Percentiles rank a stretch among this genome's conserved stretches.
Conservation (phyloP, 331 rosid species). For the Cydonia oblonga region DNA sequence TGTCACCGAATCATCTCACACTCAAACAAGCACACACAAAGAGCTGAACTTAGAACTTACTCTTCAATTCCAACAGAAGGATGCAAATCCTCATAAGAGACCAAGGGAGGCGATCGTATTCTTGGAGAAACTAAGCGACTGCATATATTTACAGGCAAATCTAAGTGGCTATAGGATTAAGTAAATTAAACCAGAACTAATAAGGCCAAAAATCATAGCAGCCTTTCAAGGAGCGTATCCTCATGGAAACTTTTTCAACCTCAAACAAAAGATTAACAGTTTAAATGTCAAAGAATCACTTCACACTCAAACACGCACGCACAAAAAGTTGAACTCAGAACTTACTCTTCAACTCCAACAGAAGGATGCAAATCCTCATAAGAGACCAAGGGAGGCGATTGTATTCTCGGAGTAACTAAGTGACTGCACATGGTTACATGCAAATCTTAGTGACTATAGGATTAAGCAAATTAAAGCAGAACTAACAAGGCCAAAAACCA, state of each 20-base stretch:
- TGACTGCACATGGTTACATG: conserved; percentile 16
- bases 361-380: conserved; percentile 22
- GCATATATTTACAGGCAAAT: conserved; percentile 17
- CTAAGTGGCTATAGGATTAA: conserved; percentile 8
- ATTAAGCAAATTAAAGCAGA: too few relatives aligned
- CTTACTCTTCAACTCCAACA: conserved; percentile 32
- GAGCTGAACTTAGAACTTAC: conserved; percentile 23
- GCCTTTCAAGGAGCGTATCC: too few relatives aligned
- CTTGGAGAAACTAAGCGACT: conserved; percentile 16
- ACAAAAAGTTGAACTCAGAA: conserved; percentile 7
- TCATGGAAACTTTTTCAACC: too few relatives aligned
- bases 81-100: conserved; percentile 22
- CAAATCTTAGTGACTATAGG: conserved; percentile 13
- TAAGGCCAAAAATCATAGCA: too few relatives aligned
- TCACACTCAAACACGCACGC: not conserved
- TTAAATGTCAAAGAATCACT: too few relatives aligned
- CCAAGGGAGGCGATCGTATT: conserved; percentile 20
- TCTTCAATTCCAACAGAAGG: conserved; percentile 22
- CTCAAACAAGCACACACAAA: not conserved
- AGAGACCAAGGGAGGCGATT: conserved; percentile 21
- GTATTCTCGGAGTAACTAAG: conserved; percentile 16
- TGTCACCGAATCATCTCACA: not conserved
- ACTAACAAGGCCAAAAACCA: too few relatives aligned
- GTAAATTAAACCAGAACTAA: too few relatives aligned
- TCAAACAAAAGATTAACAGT: too few relatives aligned